Base-by-base conservation (phyloP, 208 protist genomes). In the Leishmania gerbilli region DNA sequence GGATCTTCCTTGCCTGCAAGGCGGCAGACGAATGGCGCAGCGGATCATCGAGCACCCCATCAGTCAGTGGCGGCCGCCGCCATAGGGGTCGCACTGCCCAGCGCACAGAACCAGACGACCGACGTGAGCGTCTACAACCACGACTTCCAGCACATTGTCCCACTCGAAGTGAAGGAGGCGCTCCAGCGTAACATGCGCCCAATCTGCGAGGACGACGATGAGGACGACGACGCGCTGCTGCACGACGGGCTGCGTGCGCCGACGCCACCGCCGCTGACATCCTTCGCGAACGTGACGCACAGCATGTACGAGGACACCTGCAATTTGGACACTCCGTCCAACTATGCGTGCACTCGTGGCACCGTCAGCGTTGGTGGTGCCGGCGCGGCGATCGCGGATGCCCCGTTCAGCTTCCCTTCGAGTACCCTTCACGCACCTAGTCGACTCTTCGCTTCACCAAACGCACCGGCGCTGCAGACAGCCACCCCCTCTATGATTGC, bases 81-180 rank as follows among this genome's bases (percentile, higher is more conserved):
- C 27, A 42, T 17, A 42, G 71, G 40, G 47, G 47, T 8, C 11
- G 47, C 24, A 19, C 24, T 1, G 47, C 49, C 31, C 15, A n/a
- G 8, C 31, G 55, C 78, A 37, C n/a, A 45, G 37, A 45, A 47
- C 31, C 79, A 37, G n/a, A 58, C 51, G 31, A 40, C 27, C 45
- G 83, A 86, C 68, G 67, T 56, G 27, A 87, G 65, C 27, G 56
- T 81, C 69, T 81, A 74, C 79, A 90, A 90, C 74, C 87, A 90
- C 74, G 87, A 90, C 68, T 87, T 90, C 31, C 87, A 88, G 76
- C 80, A 84, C n/a, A 79, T 90, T 37, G 75, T 90, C 64, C 80
- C 83, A 3, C 81, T 68, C 51, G 78, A 88, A 74, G 78, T 87
- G 58, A 86, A 85, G 77, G 77, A 85, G 71, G 84, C 77, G 9